Evolutionary conservation across 345 rosid genomes (phyloP).

Genomic region (Clarkia xantiana): DNA sequence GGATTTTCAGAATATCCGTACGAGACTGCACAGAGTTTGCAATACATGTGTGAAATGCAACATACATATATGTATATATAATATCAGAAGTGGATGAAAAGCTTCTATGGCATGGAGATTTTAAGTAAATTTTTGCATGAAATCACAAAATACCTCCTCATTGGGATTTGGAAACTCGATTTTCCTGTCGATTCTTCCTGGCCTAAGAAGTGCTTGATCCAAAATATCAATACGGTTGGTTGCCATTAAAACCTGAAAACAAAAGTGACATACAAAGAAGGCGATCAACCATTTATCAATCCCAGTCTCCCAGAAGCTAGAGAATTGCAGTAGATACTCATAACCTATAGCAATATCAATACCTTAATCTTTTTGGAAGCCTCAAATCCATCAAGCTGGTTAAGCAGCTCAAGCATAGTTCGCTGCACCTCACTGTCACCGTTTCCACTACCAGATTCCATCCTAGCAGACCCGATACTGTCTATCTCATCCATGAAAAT

Average conservation of each 20-base stretch:
- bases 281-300: too few species aligned
- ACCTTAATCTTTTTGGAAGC: conserved; percentile 99
- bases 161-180: conserved; percentile 98
- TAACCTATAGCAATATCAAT: not conserved
- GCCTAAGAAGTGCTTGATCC: conserved; percentile 98
- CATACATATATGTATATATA: too few species aligned
- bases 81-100: not conserved
- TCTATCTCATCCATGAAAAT: conserved; percentile 98
- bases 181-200: conserved; percentile 94
- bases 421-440: conserved; percentile 98
- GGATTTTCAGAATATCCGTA: conserved; percentile 81
- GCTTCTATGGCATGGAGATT: not conserved
- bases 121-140: too few species aligned
- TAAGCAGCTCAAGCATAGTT: conserved; percentile 99
- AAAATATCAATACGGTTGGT: conserved; percentile 94
- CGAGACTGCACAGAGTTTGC: conserved; percentile 56
- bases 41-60: not conserved
- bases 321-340: not conserved
- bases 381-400: conserved; percentile 95
- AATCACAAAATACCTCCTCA: conserved; percentile 43
- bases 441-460: conserved; percentile 99
- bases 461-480: conserved; percentile 96
- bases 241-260: conserved; percentile 88
- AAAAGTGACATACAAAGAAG: not conserved
- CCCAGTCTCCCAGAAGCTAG: not conserved